Evolutionary conservation across 2,329 filamentous ascomycete genomes (phyloP).

Genomic region (Tolypocladium nubicola): DNA sequence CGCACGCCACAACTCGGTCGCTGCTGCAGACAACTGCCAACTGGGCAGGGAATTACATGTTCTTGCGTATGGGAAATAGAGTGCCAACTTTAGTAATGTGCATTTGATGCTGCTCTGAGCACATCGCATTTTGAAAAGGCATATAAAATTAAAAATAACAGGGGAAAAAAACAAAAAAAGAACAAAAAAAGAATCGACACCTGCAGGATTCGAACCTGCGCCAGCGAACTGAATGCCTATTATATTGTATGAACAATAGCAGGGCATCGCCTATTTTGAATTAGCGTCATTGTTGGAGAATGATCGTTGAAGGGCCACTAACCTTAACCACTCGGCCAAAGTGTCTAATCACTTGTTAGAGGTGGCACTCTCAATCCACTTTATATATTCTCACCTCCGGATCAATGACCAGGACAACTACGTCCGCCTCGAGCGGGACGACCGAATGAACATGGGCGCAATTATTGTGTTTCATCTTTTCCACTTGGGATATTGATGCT

Average conservation of each 20-base stretch:
- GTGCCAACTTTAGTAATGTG: neutral
- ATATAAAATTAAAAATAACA: neutral
- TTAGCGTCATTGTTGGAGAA: too few species aligned
- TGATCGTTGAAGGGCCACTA: too few species aligned
- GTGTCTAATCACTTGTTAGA: too few species aligned
- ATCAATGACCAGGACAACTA: too few species aligned
- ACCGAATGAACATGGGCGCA: neutral
- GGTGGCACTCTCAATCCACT: too few species aligned
- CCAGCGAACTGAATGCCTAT: constrained; percentile 1
- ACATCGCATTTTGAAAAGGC: neutral
- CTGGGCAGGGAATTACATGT: neutral
- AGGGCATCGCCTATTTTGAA: too few species aligned
- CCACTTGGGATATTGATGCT: neutral
- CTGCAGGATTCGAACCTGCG: constrained; percentile 4
- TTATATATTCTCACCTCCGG: too few species aligned
- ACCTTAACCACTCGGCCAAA: too few species aligned
- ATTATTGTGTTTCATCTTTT: neutral
- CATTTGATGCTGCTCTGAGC: neutral
- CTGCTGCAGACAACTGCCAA: neutral
- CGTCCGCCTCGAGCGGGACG: too few species aligned
- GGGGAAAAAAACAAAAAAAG: neutral
- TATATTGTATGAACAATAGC: neutral
- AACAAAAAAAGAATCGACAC: neutral
- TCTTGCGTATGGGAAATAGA: neutral
- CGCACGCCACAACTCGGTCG: neutral